A percentile compares a stretch with the other conserved stretches of the same genome.
These are phyloP conservation scores for Dryas alaskensis DNA, from an alignment of 306 rosid genomes.

Conservation along the genomic window DNA sequence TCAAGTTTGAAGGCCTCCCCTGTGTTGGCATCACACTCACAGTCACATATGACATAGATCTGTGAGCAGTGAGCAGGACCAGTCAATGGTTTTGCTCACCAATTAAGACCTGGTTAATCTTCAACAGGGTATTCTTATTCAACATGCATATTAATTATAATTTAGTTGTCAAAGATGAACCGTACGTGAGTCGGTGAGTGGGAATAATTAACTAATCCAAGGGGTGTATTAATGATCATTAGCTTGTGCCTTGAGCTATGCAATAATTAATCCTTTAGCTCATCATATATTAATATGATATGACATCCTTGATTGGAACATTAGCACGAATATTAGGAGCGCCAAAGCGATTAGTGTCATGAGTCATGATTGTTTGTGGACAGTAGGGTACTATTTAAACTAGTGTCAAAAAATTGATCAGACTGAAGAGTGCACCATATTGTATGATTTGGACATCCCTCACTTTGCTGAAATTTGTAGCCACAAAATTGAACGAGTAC, in stretches of 20 bases:
- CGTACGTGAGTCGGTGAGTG: background rate
- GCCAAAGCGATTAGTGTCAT: too few species aligned
- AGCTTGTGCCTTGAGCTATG: background rate
- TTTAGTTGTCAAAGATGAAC: background rate
- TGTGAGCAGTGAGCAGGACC: background rate
- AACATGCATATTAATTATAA: background rate
- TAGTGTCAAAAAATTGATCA: background rate
- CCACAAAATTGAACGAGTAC: background rate
- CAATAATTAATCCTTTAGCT: background rate
- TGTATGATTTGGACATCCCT: background rate
- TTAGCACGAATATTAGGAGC: background rate
- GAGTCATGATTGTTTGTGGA: background rate
- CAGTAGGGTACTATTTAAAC: too few species aligned
- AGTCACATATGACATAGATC: background rate
- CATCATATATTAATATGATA: too few species aligned
- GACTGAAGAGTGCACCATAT: background rate
- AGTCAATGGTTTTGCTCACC: conserved; percentile 24
- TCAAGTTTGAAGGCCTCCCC: background rate
- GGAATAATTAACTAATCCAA: background rate
- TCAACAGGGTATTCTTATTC: background rate
- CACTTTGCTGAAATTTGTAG: background rate
- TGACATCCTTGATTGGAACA: background rate
- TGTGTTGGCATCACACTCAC: background rate
- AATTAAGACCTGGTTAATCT: conserved; percentile 7
- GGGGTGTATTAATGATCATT: background rate